A percentile compares a stretch with the other conserved stretches of the same genome.
phyloP scores from a whole-genome alignment of 2,329 filamentous ascomycete genomes.

The Nannizziopsis arthrosporioides region DNA sequence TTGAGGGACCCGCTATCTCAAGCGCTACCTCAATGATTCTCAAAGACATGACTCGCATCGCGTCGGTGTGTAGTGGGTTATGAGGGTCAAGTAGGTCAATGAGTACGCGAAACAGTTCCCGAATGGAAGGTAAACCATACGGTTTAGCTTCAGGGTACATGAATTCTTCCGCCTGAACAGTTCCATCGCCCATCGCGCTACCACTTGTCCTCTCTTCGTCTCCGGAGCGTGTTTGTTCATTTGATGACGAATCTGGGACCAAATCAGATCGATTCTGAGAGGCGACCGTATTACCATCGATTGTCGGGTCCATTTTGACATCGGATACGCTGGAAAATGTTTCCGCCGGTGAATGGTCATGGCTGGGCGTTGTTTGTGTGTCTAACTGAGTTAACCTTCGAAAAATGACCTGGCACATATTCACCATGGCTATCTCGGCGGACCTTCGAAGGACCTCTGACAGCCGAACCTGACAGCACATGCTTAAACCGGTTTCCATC shows the following conservation, averaged over 20 bases:
- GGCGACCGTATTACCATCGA: slow-evolving; percentile 52
- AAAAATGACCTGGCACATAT: slow-evolving; percentile 98
- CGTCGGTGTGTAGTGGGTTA: slow-evolving; percentile 82
- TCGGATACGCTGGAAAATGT: slow-evolving; percentile 56
- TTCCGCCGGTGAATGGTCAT: slow-evolving; percentile 53
- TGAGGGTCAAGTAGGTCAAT: slow-evolving; percentile 90
- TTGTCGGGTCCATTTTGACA: slow-evolving; percentile 72
- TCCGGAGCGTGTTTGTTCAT: slow-evolving; percentile 24
- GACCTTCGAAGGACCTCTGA: slow-evolving; percentile 83
- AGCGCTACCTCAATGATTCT: slow-evolving; percentile 94
- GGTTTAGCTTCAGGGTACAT: slow-evolving; percentile 55
- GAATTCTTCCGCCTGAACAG: slow-evolving; percentile 29
- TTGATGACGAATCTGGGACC: slow-evolving; percentile 27
- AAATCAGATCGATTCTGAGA: slow-evolving; percentile 38
- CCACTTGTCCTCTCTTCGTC: slow-evolving; percentile 27
- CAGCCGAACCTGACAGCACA: slow-evolving; percentile 87
- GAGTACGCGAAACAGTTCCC: slow-evolving; percentile 84
- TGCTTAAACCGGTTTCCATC: slow-evolving; percentile 96
- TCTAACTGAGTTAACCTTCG: slow-evolving; percentile 81
- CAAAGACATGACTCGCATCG: slow-evolving; percentile 93
- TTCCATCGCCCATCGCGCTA: slow-evolving; percentile 23
- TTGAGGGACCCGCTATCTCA: slow-evolving; percentile 89
- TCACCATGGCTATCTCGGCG: slow-evolving; percentile 93
- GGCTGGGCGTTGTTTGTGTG: slow-evolving; percentile 57
- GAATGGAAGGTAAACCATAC: slow-evolving; percentile 86